Evolutionary conservation across 352 stramenopile genomes (phyloP).

Genomic region (Thraustochytrium sp.): DNA sequence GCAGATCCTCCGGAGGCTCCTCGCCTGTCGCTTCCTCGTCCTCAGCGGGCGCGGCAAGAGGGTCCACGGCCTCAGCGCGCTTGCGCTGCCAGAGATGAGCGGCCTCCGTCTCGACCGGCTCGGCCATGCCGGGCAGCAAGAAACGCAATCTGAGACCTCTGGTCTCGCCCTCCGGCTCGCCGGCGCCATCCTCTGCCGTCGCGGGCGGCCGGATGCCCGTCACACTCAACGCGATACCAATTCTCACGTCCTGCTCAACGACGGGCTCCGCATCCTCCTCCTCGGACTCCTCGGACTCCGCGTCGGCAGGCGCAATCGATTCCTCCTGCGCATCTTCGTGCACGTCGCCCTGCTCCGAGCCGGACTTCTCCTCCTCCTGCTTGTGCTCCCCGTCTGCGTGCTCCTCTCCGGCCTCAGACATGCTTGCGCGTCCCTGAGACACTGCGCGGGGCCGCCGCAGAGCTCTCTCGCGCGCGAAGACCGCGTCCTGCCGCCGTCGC

Average conservation of each 20-base stretch:
- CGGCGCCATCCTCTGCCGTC: background rate
- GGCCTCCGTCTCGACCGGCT: background rate
- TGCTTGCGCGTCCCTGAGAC: too few relatives aligned
- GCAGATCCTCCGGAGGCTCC: background rate
- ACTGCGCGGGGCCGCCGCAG: too few relatives aligned
- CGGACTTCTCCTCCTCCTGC: too few relatives aligned
- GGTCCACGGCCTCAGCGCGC: background rate
- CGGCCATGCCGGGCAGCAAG: background rate
- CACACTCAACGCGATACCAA: background rate
- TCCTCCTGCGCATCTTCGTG: background rate
- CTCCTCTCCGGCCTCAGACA: too few relatives aligned
- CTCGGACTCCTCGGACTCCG: background rate
- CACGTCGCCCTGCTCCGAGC: background rate
- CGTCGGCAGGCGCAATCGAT: background rate
- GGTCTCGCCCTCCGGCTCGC: background rate
- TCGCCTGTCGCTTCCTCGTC: background rate
- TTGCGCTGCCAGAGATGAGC: background rate
- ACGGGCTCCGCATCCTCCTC: background rate
- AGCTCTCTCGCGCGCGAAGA: too few relatives aligned
- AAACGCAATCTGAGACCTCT: background rate
- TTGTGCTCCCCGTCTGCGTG: too few relatives aligned
- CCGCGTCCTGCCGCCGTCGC: too few relatives aligned
- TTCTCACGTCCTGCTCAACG: background rate
- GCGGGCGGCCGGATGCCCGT: background rate
- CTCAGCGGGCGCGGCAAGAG: background rate